Evolutionary conservation across 495 filamentous ascomycete genomes (phyloP), one percentile per base, ranked within the genome.

Genomic region (Penicillium robsamsonii): DNA sequence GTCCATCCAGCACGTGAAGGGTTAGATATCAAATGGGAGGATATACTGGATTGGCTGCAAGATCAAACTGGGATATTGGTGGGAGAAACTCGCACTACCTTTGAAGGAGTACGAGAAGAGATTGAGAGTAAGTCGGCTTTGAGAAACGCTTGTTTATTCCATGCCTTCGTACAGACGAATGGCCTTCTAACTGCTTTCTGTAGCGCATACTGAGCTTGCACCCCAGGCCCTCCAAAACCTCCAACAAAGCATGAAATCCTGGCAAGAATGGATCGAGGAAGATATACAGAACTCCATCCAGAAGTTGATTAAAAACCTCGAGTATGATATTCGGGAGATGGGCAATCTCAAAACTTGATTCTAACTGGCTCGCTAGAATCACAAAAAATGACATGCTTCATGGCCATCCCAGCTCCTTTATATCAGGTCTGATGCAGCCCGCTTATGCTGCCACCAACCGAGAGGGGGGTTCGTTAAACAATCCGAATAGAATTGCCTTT

Each of bases 341-440:
- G 9, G 11, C 1, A 25, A 40, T 29, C 24, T 22, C 15, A 31
- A 11, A 11, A 12, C 3, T 29, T n/a, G 15, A 30, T 33, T 50
- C 20, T 15, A 45, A 43, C 47, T 15, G 20, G 12, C 10, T 18
- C 17, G 9, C 5, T 9, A 69, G 62, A 22, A 33, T 25, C 24
- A 51, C 60, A 5, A 53, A 45, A 15, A 11, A 35, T 10, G 60
- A 69, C 45, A 55, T 60, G 13, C 40, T 60, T 5, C 15, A 55
- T 7, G 56, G 51, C 11, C 62, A 66, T 12, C 3, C 20, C n/a
- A 46, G 27, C 49, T 67, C 68, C 7, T 65, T 58, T 22, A 69
- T 71, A 2, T 50, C 63, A 0, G 50, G 37, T 1, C 42, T 65
- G 22, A 71, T 71, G 66, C 56, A 44, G 1, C 50, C 61, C 0